Evolutionary conservation across 257 asterid species (phyloP).

Genomic region (Lantana camara): DNA sequence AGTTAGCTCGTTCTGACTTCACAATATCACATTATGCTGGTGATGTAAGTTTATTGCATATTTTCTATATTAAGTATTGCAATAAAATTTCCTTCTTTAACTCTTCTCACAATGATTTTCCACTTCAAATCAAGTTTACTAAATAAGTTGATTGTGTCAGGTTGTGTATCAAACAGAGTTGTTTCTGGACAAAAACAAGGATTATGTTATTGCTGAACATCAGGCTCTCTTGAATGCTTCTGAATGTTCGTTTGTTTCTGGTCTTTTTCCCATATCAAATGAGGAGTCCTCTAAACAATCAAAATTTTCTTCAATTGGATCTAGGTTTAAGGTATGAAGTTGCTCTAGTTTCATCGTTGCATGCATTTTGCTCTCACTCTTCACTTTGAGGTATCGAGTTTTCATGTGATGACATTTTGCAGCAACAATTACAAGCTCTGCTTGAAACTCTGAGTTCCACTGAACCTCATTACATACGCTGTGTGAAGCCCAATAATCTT

Average conservation of each 20-base stretch:
- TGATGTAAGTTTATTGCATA: slow-evolving; percentile 68
- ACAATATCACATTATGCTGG: slow-evolving; percentile 97
- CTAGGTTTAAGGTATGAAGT: slow-evolving; percentile 84
- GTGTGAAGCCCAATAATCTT: slow-evolving; percentile 96
- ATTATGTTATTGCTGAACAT: slow-evolving; percentile 97
- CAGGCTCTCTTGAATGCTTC: slow-evolving; percentile 91
- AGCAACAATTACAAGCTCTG: slow-evolving; percentile 60
- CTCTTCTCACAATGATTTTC: slow-evolving; percentile 5
- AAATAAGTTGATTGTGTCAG: slow-evolving; percentile 40
- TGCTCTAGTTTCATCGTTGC: slow-evolving; percentile 3
- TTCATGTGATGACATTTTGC: slow-evolving; percentile 33
- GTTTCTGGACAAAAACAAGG: slow-evolving; percentile 97
- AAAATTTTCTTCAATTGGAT: slow-evolving; percentile 92
- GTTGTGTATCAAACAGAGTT: slow-evolving; percentile 95
- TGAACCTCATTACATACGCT: slow-evolving; percentile 65
- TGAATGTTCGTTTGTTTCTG: slow-evolving; percentile 73
- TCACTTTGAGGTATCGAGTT: slow-evolving; percentile 18
- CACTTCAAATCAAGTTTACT: slow-evolving; percentile 19
- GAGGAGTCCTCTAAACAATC: slow-evolving; percentile 94
- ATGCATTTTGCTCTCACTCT: slow-evolving; percentile 9
- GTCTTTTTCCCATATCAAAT: slow-evolving; percentile 75
- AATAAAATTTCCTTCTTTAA: neutral
- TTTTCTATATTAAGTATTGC: neutral
- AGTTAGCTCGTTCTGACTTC: slow-evolving; percentile 92
- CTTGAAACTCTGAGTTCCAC: slow-evolving; percentile 60